phyloP scores from a whole-genome alignment of 257 asterid genomes.

The Knoxia roxburghii region DNA sequence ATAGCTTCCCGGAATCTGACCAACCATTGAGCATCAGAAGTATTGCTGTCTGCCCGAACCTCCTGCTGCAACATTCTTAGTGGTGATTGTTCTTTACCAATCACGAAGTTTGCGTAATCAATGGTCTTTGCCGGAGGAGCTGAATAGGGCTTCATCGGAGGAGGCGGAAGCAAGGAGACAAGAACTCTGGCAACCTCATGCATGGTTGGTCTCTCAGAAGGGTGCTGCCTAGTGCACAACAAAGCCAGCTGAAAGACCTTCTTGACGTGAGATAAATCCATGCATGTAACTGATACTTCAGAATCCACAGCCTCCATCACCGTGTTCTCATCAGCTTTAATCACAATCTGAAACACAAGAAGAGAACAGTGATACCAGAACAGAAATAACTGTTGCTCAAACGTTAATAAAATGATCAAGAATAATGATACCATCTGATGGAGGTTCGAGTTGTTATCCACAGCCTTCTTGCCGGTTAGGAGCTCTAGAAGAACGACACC shows the following conservation, averaged over 20 bases:
- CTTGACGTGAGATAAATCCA: slow-evolving; percentile 54
- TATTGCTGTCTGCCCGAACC: slow-evolving; percentile 34
- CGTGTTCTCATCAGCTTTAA: slow-evolving; percentile 76
- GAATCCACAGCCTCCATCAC: slow-evolving; percentile 89
- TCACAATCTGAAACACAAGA: slow-evolving; percentile 46
- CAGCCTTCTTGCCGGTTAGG: slow-evolving; percentile 84
- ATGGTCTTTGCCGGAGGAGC: slow-evolving; percentile 29
- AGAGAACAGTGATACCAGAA: background rate
- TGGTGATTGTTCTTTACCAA: slow-evolving; percentile 41
- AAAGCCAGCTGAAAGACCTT: slow-evolving; percentile 85
- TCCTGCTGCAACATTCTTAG: slow-evolving; percentile 23
- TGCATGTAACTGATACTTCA: slow-evolving; percentile 85
- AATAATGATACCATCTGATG: slow-evolving; percentile 72
- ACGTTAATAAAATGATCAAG: background rate
- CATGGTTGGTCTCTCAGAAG: slow-evolving; percentile 87
- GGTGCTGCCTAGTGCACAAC: slow-evolving; percentile 70
- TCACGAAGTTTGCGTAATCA: slow-evolving; percentile 51
- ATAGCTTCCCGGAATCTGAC: slow-evolving; percentile 79
- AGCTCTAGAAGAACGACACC: slow-evolving; percentile 95
- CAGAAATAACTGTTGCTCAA: too few species aligned
- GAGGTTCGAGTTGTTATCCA: slow-evolving; percentile 72
- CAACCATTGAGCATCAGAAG: slow-evolving; percentile 82
- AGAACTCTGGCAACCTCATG: slow-evolving; percentile 79
- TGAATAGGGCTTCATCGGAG: slow-evolving; percentile 33
- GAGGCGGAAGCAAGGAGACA: slow-evolving; percentile 56